Evolutionary conservation across 257 asterid genomes (phyloP).

Genomic region (Avicennia marina): DNA sequence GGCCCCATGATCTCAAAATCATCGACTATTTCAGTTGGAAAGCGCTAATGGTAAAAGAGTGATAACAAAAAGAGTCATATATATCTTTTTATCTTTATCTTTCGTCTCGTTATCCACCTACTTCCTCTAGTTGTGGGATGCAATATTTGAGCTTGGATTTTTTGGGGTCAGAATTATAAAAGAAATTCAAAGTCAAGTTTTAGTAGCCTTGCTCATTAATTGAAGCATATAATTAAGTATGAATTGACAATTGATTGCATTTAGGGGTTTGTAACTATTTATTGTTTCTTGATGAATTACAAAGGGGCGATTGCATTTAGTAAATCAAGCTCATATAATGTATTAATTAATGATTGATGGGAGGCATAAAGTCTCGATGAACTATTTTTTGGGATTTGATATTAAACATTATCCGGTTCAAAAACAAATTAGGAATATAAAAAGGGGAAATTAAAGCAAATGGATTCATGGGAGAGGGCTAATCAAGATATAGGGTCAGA

Average conservation of each 20-base stretch:
- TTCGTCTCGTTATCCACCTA: not conserved
- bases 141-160: no score
- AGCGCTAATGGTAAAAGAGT: constrained; percentile 8
- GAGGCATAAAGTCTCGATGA: no score
- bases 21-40: constrained; percentile 45
- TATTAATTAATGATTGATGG: no score
- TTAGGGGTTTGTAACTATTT: no score
- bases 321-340: no score
- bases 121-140: not conserved
- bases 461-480: constrained; percentile 18
- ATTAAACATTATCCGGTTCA: constrained; percentile 10
- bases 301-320: no score
- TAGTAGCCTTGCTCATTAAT: not conserved
- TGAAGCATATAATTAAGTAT: no score
- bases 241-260: no score
- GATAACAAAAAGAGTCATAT: not conserved
- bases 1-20: constrained; percentile 49
- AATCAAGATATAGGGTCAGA: no score
- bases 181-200: not conserved
- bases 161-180: no score
- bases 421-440: constrained; percentile 29
- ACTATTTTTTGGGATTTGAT: not conserved
- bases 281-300: no score
- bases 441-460: constrained; percentile 22
- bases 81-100: constrained; percentile 10